A percentile compares a stretch with the other conserved stretches of the same genome.
Conservation (phyloP, 176 grass and related monocot species). For the Saccharum spontaneum region DNA sequence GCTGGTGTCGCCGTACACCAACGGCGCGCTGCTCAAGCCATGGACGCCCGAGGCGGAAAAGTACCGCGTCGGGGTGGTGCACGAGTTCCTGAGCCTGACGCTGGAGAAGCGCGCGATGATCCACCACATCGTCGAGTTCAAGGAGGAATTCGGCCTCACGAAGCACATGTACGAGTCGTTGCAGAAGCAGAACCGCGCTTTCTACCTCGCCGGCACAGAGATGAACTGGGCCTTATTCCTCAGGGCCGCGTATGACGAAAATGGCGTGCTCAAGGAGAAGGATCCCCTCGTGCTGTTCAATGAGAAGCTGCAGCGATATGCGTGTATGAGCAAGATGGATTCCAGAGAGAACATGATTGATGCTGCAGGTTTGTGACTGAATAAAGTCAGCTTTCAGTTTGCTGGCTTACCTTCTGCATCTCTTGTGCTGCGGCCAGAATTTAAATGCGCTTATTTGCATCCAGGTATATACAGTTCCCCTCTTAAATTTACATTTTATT, state of each 20-base stretch:
- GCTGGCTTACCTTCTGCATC: background rate
- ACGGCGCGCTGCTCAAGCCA: constrained; percentile 56
- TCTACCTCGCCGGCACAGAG: constrained; percentile 92
- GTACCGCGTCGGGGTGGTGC: constrained; percentile 76
- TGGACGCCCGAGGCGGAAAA: constrained; percentile 84
- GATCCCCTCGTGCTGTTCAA: constrained; percentile 71
- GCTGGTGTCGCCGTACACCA: constrained; percentile 75
- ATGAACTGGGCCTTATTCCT: constrained; percentile 92
- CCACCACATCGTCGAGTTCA: constrained; percentile 93
- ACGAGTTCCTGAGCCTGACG: constrained; percentile 83
- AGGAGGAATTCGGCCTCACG: constrained; percentile 80
- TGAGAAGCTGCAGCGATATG: constrained; percentile 68
- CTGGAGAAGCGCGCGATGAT: constrained; percentile 83
- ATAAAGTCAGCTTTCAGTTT: background rate
- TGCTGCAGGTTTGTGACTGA: background rate
- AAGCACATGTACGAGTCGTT: constrained; percentile 72
- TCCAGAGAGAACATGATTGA: background rate
- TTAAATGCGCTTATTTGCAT: background rate
- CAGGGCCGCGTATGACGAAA: constrained; percentile 58
- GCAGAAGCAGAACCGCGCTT: constrained; percentile 68
- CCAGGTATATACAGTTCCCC: background rate
- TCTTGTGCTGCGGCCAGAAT: background rate
- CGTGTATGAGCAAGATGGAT: constrained; percentile 50
- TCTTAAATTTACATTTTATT: background rate
- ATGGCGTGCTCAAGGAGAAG: constrained; percentile 73